These are phyloP conservation scores for Fusarium staphyleae DNA, from an alignment of 2,329 filamentous ascomycete species.

Conservation along the genomic window DNA sequence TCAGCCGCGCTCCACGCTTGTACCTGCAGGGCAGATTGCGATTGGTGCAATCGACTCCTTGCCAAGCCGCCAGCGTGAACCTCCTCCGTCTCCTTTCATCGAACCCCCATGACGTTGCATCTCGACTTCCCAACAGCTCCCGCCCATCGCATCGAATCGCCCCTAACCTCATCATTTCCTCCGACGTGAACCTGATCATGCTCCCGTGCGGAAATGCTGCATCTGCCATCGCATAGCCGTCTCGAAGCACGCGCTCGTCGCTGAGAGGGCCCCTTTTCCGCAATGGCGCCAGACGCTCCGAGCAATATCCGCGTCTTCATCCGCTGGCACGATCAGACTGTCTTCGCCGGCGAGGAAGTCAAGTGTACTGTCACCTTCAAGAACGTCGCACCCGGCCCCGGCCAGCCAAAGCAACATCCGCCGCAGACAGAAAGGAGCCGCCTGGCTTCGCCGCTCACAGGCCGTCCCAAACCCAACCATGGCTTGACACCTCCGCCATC, in stretches of 20 bases:
- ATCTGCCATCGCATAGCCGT: conserved; percentile 38
- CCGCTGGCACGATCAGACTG: conserved; percentile 90
- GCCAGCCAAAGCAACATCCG: conserved; percentile 41
- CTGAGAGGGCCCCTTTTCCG: conserved; percentile 43
- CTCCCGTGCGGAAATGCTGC: conserved; percentile 43
- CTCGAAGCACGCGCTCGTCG: conserved; percentile 40
- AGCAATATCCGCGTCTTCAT: conserved; percentile 93
- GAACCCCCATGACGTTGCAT: conserved; percentile 41
- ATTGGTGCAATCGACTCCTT: conserved; percentile 36
- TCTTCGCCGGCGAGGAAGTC: conserved; percentile 96
- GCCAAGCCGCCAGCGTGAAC: conserved; percentile 39
- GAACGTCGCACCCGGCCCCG: conserved; percentile 69
- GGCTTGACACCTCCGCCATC: conserved; percentile 56
- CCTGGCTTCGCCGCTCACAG: conserved; percentile 53
- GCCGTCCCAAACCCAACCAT: conserved; percentile 52
- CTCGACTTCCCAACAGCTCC: conserved; percentile 30
- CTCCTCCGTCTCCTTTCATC: conserved; percentile 42
- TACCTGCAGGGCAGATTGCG: conserved; percentile 27
- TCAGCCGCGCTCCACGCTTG: conserved; percentile 19
- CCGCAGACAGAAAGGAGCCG: conserved; percentile 46
- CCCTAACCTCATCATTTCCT: neutral
- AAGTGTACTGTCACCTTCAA: conserved; percentile 97
- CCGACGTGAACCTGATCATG: conserved; percentile 26
- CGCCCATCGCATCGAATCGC: conserved; percentile 23
- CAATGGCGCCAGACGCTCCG: conserved; percentile 58